Evolutionary conservation across 2,329 filamentous ascomycete genomes (phyloP), one percentile per base, ranked within the genome.

Genomic region (Lojkania enalia): DNA sequence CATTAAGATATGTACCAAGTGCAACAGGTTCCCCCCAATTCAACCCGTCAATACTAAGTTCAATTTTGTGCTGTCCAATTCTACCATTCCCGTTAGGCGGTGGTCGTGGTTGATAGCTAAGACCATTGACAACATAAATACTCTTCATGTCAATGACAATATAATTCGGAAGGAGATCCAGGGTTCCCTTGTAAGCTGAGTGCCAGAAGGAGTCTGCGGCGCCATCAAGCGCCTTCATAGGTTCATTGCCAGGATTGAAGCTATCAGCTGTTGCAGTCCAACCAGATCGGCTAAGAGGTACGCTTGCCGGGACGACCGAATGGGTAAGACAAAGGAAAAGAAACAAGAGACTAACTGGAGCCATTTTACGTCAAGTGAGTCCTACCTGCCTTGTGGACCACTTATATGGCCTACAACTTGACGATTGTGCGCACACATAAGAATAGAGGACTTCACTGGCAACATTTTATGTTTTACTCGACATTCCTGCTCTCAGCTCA

Each of bases 81-180:
- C 64, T 66, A 6, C 69, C 67, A 44, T 71, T 70, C 2, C 25
- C 45, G n/a, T 29, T 54, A 16, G 55, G 55, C 41, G 67, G 64
- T 37, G 69, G 66, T 9, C 66, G 60, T 6, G 64, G 69, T 15
- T 59, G 50, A 20, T 68, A 64, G 21, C 49, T 57, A 25, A 71
- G 46, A 18, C 60, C 63, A 37, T 64, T 62, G 20, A 71, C 48
- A n/a, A 60, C 42, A 33, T 58, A 59, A 9, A 31, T 48, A 2
- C 43, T 42, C 38, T 66, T 59, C 59, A 70, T 65, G 44, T 71
- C 67, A 20, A 71, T 58, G 3, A 54, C 51, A 23, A 68, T 57
- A 37, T 42, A 55, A 44, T 71, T 58, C 2, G 67, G 67, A 5
- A 70, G 49, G 4, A 54, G 35, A 25, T 55, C 54, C 7, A 43